phyloP scores from a whole-genome alignment of 2,329 filamentous ascomycete genomes.

The Nothophaeocryptopus gaeumannii region DNA sequence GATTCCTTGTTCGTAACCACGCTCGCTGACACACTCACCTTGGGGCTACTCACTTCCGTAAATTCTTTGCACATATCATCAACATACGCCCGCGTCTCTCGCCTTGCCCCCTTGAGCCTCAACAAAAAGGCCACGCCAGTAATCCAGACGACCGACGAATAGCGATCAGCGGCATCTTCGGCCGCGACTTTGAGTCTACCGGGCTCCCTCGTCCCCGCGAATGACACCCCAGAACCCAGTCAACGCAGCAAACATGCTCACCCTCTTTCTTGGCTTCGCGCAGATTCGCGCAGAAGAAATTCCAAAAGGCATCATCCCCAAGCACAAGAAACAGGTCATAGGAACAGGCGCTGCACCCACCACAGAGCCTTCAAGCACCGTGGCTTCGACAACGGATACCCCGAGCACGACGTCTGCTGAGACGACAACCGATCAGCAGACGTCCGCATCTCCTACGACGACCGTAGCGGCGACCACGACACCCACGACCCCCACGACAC shows the following conservation, averaged over 20 bases:
- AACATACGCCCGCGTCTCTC: too few relatives aligned
- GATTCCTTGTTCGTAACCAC: too few relatives aligned
- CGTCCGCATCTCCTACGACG: conserved; percentile 12
- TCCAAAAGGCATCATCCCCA: conserved; percentile 34
- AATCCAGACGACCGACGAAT: too few relatives aligned
- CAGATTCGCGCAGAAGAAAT: conserved; percentile 31
- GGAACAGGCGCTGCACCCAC: conserved; percentile 30
- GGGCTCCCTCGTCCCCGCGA: conserved; percentile 1
- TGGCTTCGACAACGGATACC: conserved; percentile 8
- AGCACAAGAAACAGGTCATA: conserved; percentile 33
- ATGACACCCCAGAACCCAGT: conserved; percentile 8
- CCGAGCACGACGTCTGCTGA: conserved; percentile 9
- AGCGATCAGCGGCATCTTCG: too few relatives aligned
- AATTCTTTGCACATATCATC: too few relatives aligned
- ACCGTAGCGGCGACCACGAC: conserved; percentile 6
- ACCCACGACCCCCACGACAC: conserved; percentile 5
- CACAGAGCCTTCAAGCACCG: conserved; percentile 2
- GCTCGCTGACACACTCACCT: too few relatives aligned
- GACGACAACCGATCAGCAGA: conserved; percentile 11
- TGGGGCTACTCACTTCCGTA: too few relatives aligned
- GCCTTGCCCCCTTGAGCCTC: too few relatives aligned
- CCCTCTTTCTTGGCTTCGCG: conserved; percentile 31
- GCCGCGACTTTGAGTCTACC: background rate
- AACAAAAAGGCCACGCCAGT: too few relatives aligned
- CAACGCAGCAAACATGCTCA: conserved; percentile 26